Conservation (phyloP, 495 filamentous ascomycete genomes). For the Parathielavia hyrcaniae region DNA sequence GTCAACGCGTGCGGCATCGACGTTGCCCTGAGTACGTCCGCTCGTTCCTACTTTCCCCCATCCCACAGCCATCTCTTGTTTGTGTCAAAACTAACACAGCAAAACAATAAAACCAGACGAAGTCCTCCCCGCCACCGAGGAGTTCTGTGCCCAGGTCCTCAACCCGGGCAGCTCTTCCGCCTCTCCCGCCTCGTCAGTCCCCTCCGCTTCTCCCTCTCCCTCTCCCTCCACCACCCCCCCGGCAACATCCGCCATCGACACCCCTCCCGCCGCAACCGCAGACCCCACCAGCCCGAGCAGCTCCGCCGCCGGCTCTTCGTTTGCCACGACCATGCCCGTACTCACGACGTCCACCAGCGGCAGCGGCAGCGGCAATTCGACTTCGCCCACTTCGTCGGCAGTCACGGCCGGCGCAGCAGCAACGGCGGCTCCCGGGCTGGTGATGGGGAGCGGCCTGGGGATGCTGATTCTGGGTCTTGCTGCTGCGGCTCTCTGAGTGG, state of each 20-base stretch:
- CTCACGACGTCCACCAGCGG: too few species aligned
- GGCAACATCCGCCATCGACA: not conserved
- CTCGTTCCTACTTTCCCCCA: not conserved
- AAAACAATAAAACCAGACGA: constrained; percentile 24
- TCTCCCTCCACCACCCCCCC: not conserved
- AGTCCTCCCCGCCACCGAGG: constrained; percentile 36
- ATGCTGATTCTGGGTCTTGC: constrained; percentile 27
- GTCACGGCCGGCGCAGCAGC: constrained; percentile 26
- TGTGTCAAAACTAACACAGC: constrained; percentile 5
- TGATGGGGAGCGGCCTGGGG: constrained; percentile 24
- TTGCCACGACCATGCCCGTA: constrained; percentile 7
- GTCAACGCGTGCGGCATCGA: constrained; percentile 31
- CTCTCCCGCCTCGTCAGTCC: not conserved
- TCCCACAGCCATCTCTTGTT: not conserved
- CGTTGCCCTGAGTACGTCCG: constrained; percentile 29
- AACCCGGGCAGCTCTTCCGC: not conserved
- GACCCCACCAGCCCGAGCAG: not conserved
- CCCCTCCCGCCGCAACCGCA: not conserved
- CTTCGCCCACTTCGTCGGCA: constrained; percentile 2
- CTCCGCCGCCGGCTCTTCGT: not conserved
- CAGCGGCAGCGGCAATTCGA: constrained; percentile 11
- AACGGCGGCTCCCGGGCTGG: constrained; percentile 1
- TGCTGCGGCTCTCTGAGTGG: constrained; percentile 27
- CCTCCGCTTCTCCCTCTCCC: not conserved
- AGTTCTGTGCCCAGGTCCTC: constrained; percentile 32